phyloP scores from a whole-genome alignment of 345 rosid species.

The Salix udensis region DNA sequence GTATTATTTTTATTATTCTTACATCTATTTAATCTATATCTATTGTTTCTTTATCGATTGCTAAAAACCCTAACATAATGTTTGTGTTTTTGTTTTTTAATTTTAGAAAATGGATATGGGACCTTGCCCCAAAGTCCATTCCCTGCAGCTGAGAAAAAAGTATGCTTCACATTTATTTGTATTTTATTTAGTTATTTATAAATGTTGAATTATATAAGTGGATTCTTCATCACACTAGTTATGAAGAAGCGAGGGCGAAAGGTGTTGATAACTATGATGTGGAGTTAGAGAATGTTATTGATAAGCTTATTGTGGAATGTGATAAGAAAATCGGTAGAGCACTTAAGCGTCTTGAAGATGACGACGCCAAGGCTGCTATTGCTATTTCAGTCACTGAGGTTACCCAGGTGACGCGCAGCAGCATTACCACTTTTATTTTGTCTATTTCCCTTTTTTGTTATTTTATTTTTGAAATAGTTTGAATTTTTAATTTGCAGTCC shows the following conservation, averaged over 20 bases:
- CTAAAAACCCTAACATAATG: not conserved
- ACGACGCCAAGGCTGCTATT: constrained; percentile 99
- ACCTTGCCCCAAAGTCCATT: constrained; percentile 98
- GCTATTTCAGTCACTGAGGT: constrained; percentile 97
- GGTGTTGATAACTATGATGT: constrained; percentile 81
- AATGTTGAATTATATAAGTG: not conserved
- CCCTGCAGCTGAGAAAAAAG: constrained; percentile 95
- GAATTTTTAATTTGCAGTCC: constrained; percentile 44
- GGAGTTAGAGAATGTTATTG: constrained; percentile 95
- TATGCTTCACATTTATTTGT: constrained; percentile 43
- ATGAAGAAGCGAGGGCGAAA: constrained; percentile 81
- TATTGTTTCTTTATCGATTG: not conserved
- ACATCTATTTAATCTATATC: not conserved
- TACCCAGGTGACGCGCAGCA: constrained; percentile 59
- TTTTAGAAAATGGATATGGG: constrained; percentile 99
- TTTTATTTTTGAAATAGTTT: not conserved
- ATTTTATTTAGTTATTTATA: not conserved
- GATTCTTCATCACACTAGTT: constrained; percentile 36
- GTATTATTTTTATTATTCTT: constrained; percentile 20
- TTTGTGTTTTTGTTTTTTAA: not conserved
- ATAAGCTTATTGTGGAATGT: constrained; percentile 91
- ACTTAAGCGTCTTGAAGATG: constrained; percentile 95
- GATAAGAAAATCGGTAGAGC: constrained; percentile 96
- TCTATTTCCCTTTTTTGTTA: not conserved
- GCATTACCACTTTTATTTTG: not conserved